phyloP scores from a whole-genome alignment of 1,139 yeast genomes.

The Nematodospora anomalae region DNA sequence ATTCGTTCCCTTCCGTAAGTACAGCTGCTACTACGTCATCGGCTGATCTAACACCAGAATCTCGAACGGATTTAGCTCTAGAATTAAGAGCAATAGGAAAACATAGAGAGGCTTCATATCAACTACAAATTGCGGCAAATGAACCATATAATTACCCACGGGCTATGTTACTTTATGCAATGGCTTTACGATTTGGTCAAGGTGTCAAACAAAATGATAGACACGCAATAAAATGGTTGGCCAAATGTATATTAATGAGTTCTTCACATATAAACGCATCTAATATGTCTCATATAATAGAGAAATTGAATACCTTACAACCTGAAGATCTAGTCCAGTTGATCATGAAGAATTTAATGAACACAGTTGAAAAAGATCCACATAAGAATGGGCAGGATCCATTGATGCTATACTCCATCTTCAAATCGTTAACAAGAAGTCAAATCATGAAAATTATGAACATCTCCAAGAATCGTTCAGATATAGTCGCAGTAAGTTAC shows the following conservation, averaged over 20 bases:
- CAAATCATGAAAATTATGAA: slow-evolving; percentile 30
- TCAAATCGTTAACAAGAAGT: slow-evolving; percentile 25
- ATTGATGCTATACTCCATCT: slow-evolving; percentile 24
- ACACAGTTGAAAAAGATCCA: slow-evolving; percentile 15
- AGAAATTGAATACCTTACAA: slow-evolving; percentile 28
- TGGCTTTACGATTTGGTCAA: slow-evolving; percentile 68
- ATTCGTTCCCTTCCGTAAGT: background rate
- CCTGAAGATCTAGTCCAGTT: slow-evolving; percentile 34
- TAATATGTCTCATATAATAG: slow-evolving; percentile 14
- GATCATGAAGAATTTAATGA: slow-evolving; percentile 25
- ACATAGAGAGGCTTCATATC: slow-evolving; percentile 68
- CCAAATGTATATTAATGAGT: slow-evolving; percentile 33
- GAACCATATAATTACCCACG: slow-evolving; percentile 54
- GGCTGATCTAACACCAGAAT: slow-evolving; percentile 26
- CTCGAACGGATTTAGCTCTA: slow-evolving; percentile 53
- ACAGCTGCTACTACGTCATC: slow-evolving; percentile 2
- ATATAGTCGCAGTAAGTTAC: slow-evolving; percentile 34
- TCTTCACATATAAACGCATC: slow-evolving; percentile 7
- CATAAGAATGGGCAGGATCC: slow-evolving; percentile 33
- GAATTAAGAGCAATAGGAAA: slow-evolving; percentile 58
- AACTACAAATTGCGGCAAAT: slow-evolving; percentile 61
- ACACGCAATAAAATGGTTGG: slow-evolving; percentile 63
- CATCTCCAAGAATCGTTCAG: slow-evolving; percentile 28
- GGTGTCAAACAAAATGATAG: slow-evolving; percentile 63
- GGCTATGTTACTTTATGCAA: slow-evolving; percentile 72